These are phyloP conservation scores for Cystofilobasidium ferigula DNA, from an alignment of 768 basidiomycete genomes.

Conservation along the genomic window DNA sequence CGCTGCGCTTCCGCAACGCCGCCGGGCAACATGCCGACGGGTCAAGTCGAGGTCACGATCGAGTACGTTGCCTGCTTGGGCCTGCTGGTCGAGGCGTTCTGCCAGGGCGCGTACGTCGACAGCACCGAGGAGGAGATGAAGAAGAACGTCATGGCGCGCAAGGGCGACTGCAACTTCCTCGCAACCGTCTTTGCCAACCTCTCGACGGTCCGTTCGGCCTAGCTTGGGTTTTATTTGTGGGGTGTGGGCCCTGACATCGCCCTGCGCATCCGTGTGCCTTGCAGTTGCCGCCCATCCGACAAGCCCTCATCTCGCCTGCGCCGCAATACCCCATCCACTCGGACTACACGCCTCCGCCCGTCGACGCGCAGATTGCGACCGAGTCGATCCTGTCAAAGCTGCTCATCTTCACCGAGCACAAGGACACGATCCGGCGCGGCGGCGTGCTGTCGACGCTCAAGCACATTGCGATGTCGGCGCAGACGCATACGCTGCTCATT, in stretches of 20 bases:
- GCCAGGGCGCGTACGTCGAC: constrained; percentile 49
- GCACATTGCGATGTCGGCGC: constrained; percentile 35
- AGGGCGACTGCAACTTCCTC: constrained; percentile 78
- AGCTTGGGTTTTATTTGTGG: background rate
- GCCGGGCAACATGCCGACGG: constrained; percentile 42
- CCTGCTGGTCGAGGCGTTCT: constrained; percentile 79
- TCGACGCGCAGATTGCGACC: constrained; percentile 36
- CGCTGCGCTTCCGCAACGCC: constrained; percentile 66
- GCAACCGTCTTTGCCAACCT: constrained; percentile 91
- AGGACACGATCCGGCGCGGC: constrained; percentile 70
- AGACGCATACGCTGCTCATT: constrained; percentile 34
- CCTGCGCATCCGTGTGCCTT: background rate
- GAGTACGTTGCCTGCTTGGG: constrained; percentile 49
- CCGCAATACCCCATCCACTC: constrained; percentile 31
- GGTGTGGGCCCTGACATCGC: too few relatives aligned
- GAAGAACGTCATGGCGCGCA: constrained; percentile 37
- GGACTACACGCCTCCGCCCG: constrained; percentile 8
- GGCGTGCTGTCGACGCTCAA: constrained; percentile 81
- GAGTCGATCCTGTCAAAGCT: constrained; percentile 78
- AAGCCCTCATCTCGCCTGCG: constrained; percentile 57
- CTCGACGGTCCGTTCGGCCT: constrained; percentile 50
- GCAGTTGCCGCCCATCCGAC: constrained; percentile 65
- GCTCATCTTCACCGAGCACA: constrained; percentile 78
- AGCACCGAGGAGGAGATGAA: constrained; percentile 44
- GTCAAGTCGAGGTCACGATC: constrained; percentile 40